Base-by-base conservation (phyloP, 108 stramenopile species). In the Epipyxis sp. region DNA sequence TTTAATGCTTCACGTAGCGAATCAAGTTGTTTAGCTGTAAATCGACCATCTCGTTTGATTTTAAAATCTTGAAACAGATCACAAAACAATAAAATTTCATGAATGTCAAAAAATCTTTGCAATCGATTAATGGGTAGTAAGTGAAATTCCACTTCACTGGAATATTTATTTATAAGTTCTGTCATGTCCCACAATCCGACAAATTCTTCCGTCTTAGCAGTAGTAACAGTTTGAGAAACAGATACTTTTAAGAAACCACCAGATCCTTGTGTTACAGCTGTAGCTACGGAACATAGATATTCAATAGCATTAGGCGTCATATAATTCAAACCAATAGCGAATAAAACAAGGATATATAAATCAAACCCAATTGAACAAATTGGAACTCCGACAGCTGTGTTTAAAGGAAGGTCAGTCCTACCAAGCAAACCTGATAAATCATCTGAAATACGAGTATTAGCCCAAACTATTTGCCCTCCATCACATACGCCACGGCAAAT, bases 381-480 rank as follows among this genome's bases (percentile, higher is more conserved):
- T 46, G 96, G 96, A 88, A 95, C 92, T 30, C 96, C 95, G 6
- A 97, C 94, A 39, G 96, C 96, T 32, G 96, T 95, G 59, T 94
- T 94, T n/a, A 97, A 87, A 54, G 89, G 89, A 68, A 97, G 88
- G 77, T 95, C 94, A 40, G 94, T 94, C 13, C 94, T 85, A 42
- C 96, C 94, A 3, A 30, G 16, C 37, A 92, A 85, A n/a, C n/a
- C n/a, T n/a, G n/a, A n/a, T 1, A 97, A 86, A 27, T 95, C 95
- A 71, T 91, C 92, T 44, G 83, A 42, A 59, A 90, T 86, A 67
- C 87, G 85, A 44, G 92, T 93, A 81, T 92, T 94, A 0, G 96
- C 94, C 96, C 96, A 97, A 2, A 97, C 93, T 1, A 95, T 91
- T 77, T 95, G 93, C 16, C 93, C 89, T 34, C 92, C 93, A 54